Evolutionary conservation across 164 flowering plant species (phyloP).

Genomic region (Chimonanthus salicifolius): DNA sequence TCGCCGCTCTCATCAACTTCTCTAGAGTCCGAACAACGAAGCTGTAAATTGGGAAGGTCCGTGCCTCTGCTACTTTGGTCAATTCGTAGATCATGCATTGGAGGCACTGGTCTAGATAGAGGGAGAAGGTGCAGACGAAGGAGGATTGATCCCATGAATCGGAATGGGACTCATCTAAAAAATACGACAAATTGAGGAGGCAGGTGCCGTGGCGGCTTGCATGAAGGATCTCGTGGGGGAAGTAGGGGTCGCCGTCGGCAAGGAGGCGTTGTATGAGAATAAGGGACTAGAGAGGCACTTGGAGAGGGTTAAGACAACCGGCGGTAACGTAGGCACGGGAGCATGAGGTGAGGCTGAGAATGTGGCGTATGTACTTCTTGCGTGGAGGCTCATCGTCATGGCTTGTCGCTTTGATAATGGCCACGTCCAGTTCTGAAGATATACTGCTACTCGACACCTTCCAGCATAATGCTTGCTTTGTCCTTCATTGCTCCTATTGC

Average conservation of each 20-base stretch:
- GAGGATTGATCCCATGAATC: slow-evolving; percentile 84
- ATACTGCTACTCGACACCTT: slow-evolving; percentile 45
- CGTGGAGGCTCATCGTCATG: slow-evolving; percentile 79
- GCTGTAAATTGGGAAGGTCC: no score
- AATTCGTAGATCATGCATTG: slow-evolving; percentile 23
- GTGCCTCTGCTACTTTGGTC: not conserved
- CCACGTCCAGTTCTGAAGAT: slow-evolving; percentile 68
- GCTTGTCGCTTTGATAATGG: slow-evolving; percentile 82
- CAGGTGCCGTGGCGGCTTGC: slow-evolving; percentile 75
- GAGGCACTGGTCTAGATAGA: slow-evolving; percentile 72
- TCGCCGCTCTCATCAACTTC: not conserved
- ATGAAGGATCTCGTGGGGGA: slow-evolving; percentile 68
- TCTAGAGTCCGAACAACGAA: not conserved
- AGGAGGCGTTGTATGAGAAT: slow-evolving; percentile 65
- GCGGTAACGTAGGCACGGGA: slow-evolving; percentile 51
- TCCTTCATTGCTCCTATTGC: slow-evolving; percentile 84
- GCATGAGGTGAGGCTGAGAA: slow-evolving; percentile 47
- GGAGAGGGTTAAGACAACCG: slow-evolving; percentile 49
- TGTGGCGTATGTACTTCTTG: slow-evolving; percentile 54
- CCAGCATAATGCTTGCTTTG: slow-evolving; percentile 46
- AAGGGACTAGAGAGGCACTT: slow-evolving; percentile 74
- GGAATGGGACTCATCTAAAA: slow-evolving; percentile 48
- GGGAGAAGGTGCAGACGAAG: slow-evolving; percentile 65
- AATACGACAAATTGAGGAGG: slow-evolving; percentile 78
- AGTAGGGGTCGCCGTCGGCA: slow-evolving; percentile 63